Percentiles rank a stretch among this genome's conserved stretches.
phyloP scores from a whole-genome alignment of 2,329 filamentous ascomycete genomes.

The Lachnellula hyalina region DNA sequence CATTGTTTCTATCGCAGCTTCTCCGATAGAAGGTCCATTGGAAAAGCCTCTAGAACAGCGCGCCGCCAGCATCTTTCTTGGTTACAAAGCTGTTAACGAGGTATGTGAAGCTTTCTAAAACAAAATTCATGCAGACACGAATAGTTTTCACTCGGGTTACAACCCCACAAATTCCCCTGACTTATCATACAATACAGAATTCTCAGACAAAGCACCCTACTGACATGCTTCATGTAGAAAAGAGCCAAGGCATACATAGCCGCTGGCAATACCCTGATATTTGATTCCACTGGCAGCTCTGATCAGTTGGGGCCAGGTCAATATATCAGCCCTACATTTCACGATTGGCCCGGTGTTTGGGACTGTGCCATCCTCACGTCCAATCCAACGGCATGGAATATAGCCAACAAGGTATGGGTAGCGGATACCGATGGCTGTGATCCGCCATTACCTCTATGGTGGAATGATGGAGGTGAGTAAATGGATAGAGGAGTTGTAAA shows the following conservation, averaged over 20 bases:
- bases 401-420: constrained; percentile 5
- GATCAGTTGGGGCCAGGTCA: background rate
- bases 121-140: background rate
- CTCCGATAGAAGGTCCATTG: background rate
- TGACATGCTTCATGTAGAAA: background rate
- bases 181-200: background rate
- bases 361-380: constrained; percentile 1
- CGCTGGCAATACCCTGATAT: background rate
- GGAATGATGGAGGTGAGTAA: constrained; percentile 2
- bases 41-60: background rate
- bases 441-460: background rate
- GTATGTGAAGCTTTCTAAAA: background rate
- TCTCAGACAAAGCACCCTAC: background rate
- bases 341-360: background rate
- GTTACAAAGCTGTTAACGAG: constrained; percentile 1
- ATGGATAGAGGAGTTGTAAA: background rate
- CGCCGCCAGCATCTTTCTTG: background rate
- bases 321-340: background rate
- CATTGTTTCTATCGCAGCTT: constrained; percentile 1
- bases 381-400: constrained; percentile 1
- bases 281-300: background rate
- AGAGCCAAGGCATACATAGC: background rate
- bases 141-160: background rate
- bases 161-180: background rate
- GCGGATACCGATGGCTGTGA: background rate